A percentile compares a stretch with the other conserved stretches of the same genome.
These are phyloP conservation scores for Neurospora cerealis DNA, from an alignment of 495 filamentous ascomycete species.

Conservation along the genomic window DNA sequence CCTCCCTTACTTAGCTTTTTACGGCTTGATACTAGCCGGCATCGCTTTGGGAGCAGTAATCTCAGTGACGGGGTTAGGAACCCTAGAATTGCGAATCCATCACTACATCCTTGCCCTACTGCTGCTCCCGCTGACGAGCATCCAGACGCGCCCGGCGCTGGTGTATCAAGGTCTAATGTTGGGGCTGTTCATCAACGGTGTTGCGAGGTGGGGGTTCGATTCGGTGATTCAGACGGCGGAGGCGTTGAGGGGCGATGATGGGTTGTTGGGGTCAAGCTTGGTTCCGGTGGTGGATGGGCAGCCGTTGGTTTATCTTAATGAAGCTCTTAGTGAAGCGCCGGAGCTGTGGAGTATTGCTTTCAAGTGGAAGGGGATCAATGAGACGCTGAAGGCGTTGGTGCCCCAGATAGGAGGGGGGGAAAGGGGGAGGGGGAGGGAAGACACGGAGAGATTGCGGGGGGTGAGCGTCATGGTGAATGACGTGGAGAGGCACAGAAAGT, in stretches of 20 bases:
- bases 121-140: conserved; percentile 71
- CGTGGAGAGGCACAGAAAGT: conserved; percentile 18
- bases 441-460: conserved; percentile 2
- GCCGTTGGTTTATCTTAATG: conserved; percentile 27
- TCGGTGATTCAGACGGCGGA: conserved; percentile 72
- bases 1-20: conserved; percentile 59
- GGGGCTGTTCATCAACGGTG: conserved; percentile 85
- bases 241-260: conserved; percentile 52
- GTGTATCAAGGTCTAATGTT: conserved; percentile 82
- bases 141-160: conserved; percentile 70
- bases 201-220: conserved; percentile 90
- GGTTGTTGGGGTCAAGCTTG: conserved; percentile 47
- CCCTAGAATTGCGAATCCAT: conserved; percentile 80
- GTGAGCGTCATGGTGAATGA: conserved; percentile 22
- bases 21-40: conserved; percentile 45
- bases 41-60: conserved; percentile 57
- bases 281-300: conserved; percentile 50
- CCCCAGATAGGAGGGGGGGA: background rate
- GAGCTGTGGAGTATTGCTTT: conserved; percentile 35
- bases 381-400: background rate
- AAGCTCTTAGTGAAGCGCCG: background rate
- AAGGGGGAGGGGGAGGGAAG: background rate
- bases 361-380: conserved; percentile 35
- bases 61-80: conserved; percentile 29
- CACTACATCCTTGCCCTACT: conserved; percentile 85